Conservation (phyloP, 306 rosid species). For the Cicer pinnatifidum region DNA sequence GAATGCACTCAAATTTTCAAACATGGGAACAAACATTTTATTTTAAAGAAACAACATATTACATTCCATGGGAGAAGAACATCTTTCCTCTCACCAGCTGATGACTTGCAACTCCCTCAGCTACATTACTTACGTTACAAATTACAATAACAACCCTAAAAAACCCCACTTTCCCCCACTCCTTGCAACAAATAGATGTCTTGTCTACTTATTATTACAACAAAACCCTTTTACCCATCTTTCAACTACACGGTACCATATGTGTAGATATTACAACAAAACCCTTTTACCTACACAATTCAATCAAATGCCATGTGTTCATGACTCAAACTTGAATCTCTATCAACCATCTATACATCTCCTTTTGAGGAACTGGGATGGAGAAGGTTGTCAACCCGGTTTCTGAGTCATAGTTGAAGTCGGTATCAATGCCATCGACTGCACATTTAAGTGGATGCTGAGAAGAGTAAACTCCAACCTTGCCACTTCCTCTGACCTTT, state of each 20-base stretch:
- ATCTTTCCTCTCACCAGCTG: neutral
- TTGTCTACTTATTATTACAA: conserved; percentile 9
- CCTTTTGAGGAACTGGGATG: conserved; percentile 61
- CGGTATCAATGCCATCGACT: conserved; percentile 50
- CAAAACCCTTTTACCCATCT: neutral
- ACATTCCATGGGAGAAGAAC: neutral
- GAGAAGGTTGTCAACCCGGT: conserved; percentile 66
- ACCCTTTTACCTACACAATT: conserved; percentile 23
- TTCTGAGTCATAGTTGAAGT: conserved; percentile 55
- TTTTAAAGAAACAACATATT: conserved; percentile 21
- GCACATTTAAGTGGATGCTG: conserved; percentile 62
- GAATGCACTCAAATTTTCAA: neutral
- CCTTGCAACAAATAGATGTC: conserved; percentile 1
- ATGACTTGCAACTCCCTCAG: conserved; percentile 33
- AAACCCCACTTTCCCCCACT: neutral
- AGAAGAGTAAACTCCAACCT: conserved; percentile 79
- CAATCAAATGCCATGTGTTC: conserved; percentile 6
- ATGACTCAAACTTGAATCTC: conserved; percentile 65
- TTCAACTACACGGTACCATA: neutral
- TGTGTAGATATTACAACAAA: conserved; percentile 13
- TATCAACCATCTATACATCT: conserved; percentile 69
- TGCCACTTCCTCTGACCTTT: conserved; percentile 73
- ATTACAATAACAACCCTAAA: neutral
- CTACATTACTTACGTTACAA: conserved; percentile 31
- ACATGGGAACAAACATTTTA: conserved; percentile 36